Evolutionary conservation across 1,139 yeast species (phyloP), one percentile per base, ranked within the genome.

Genomic region (Kurtzmaniella quercitrusa): DNA sequence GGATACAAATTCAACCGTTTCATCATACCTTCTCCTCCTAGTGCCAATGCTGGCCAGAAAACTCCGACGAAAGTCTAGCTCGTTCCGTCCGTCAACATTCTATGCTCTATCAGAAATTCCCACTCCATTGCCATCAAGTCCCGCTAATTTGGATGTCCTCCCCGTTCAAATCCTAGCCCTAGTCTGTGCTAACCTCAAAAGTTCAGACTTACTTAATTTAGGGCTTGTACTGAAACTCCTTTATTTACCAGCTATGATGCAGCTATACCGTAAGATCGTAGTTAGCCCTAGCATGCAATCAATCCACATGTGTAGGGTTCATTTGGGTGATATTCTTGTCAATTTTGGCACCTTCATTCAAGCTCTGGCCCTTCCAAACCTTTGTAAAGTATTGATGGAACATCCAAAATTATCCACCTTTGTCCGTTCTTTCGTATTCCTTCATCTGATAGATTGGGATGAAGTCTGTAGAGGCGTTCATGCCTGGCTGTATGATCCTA

Each of bases 281-380:
- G 45, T 58, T 12, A 48, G 51, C 10, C 51, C 47, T 12, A 54
- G 55, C 18, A 16, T n/a, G 25, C 45, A 44, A 17, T 40, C 48
- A 6, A 41, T 48, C 15, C 37, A 39, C 3, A 47, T 45, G n/a
- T 51, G 52, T 6, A 39, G 39, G 11, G 29, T 37, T 1, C 46
- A 46, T 36, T 48, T 51, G 19, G 34, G 45, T 4, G 42, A 45
- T n/a, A 43, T 49, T 18, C 44, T 39, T 18, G 38, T 44, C n/a
- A 50, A 57, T 43, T 42, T 47, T 36, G 60, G 62, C 21, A 57
- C 63, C 2, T 45, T 55, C 29, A 46, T 56, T 29, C 50, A 48
- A 25, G 36, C 49, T 3, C 39, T 44, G 10, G 42, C 43, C n/a
- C 17, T 54, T 12, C 37, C 40, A 8, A 38, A 34, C 21, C 48